Conservation (phyloP, 352 stramenopile species). For the Globisporangium iwayamae region DNA sequence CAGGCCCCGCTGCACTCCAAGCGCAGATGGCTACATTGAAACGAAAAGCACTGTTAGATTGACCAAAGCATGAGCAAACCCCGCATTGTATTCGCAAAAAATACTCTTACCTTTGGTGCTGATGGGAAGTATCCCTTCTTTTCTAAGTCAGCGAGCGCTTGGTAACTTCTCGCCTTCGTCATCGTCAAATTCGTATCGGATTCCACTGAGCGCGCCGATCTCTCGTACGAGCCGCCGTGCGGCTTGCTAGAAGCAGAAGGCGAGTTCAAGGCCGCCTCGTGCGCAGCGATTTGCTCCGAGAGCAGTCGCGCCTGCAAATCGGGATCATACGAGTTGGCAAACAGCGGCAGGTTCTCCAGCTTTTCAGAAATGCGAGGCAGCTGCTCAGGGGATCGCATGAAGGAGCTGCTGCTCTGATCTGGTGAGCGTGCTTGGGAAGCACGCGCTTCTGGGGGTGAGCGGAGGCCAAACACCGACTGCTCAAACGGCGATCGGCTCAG, state of each 20-base stretch:
- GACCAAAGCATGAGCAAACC: conserved; percentile 2
- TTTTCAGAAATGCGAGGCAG: conserved; percentile 72
- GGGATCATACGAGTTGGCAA: conserved; percentile 50
- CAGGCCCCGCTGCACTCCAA: conserved; percentile 75
- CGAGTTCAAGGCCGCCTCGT: conserved; percentile 22
- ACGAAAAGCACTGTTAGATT: neutral
- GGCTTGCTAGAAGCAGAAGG: conserved; percentile 20
- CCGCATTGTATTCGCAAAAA: neutral
- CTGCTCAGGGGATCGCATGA: conserved; percentile 38
- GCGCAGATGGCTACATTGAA: conserved; percentile 43
- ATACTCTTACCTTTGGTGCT: conserved; percentile 41
- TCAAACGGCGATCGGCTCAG: conserved; percentile 66
- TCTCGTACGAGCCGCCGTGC: conserved; percentile 65
- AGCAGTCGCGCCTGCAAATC: conserved; percentile 54
- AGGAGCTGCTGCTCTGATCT: conserved; percentile 16
- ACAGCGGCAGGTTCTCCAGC: conserved; percentile 51
- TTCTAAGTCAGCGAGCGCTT: conserved; percentile 76
- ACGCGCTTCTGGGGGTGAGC: conserved; percentile 10
- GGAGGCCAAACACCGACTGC: conserved; percentile 27
- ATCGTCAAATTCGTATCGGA: conserved; percentile 36
- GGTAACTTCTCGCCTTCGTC: conserved; percentile 77
- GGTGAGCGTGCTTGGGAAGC: conserved; percentile 27
- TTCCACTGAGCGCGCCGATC: conserved; percentile 15
- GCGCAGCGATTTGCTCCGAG: conserved; percentile 53
- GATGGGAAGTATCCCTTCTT: conserved; percentile 82